phyloP scores from a whole-genome alignment of 768 basidiomycete species.

The Paxillus ammoniavirescens region DNA sequence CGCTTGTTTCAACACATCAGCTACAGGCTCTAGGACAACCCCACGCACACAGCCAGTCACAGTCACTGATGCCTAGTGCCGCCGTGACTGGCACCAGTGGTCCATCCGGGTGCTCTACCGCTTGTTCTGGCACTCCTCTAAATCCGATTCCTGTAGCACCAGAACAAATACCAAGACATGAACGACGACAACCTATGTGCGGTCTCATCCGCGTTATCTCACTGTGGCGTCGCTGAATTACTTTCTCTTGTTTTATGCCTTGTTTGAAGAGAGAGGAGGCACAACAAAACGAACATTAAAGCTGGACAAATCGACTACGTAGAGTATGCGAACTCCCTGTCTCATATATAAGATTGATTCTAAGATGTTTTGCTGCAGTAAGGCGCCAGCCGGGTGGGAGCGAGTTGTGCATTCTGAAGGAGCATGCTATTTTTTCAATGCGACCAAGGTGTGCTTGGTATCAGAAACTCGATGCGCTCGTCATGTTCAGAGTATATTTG shows the following conservation, averaged over 20 bases:
- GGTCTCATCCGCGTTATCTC: not conserved
- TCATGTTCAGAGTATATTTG: no score
- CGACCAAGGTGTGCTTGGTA: not conserved
- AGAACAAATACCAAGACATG: not conserved
- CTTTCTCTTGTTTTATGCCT: not conserved
- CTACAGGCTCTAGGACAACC: not conserved
- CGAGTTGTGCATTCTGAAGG: slow-evolving; percentile 2
- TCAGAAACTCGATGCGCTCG: no score
- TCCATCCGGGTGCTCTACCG: not conserved
- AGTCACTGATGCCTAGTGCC: not conserved
- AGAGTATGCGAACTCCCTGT: not conserved
- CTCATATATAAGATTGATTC: not conserved
- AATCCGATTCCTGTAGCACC: not conserved
- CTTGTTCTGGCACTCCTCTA: not conserved
- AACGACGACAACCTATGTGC: not conserved
- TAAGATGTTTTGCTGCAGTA: not conserved
- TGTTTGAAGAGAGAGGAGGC: not conserved
- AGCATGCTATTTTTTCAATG: not conserved
- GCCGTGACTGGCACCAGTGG: not conserved
- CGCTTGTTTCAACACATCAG: not conserved
- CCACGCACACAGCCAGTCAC: not conserved
- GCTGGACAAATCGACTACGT: not conserved
- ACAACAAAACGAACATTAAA: not conserved
- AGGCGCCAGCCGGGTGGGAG: not conserved
- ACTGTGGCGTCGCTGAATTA: not conserved